These are phyloP conservation scores for Penicillium decumbens DNA, from an alignment of 2,329 filamentous ascomycete species.

Conservation along the genomic window DNA sequence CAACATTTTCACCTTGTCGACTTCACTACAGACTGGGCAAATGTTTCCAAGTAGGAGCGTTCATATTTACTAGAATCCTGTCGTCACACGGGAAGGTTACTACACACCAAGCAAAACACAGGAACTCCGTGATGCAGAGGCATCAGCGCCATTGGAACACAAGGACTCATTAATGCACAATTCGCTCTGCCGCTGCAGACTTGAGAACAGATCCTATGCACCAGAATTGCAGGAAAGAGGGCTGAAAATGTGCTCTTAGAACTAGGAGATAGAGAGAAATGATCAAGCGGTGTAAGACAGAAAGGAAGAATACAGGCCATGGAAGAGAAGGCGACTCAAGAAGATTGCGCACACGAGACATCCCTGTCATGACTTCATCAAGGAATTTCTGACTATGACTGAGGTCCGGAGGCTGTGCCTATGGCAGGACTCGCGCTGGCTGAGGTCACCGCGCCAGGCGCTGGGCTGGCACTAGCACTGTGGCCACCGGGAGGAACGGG, in stretches of 20 bases:
- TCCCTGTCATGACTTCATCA: constrained; percentile 20
- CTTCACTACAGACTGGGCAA: no score
- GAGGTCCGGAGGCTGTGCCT: constrained; percentile 8
- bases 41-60: not conserved
- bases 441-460: constrained; percentile 7
- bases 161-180: constrained; percentile 6
- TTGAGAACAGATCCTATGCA: constrained; percentile 16
- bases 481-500: constrained; percentile 5
- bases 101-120: constrained; percentile 5
- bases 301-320: constrained; percentile 15
- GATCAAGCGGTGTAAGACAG: constrained; percentile 8
- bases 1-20: no score
- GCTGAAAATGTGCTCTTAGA: constrained; percentile 1
- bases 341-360: constrained; percentile 11
- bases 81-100: constrained; percentile 1
- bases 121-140: constrained; percentile 6
- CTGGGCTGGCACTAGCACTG: constrained; percentile 16
- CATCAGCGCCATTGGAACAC: constrained; percentile 3
- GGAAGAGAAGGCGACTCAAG: constrained; percentile 5
- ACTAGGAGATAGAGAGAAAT: constrained; percentile 3
- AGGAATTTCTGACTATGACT: constrained; percentile 11
- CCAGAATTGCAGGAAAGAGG: constrained; percentile 8
- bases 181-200: constrained; percentile 13
- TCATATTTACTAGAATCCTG: not conserved
- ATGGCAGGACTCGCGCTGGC: constrained; percentile 18